Base-by-base conservation (phyloP, 2,329 filamentous ascomycete species). In the Cladosporium sp. region DNA sequence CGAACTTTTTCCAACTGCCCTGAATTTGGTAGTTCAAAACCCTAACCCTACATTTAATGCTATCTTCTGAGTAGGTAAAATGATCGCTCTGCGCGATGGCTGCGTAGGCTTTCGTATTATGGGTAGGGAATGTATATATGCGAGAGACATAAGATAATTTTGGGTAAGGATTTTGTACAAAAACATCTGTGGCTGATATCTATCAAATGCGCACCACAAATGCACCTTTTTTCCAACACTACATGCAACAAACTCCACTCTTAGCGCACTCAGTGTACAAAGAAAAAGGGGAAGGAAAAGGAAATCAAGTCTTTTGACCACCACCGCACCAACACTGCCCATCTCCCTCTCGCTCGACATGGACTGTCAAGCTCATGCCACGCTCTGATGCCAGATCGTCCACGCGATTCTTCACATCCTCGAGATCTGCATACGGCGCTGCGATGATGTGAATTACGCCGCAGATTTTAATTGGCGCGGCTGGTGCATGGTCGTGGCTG, bases 401-500 rank as follows among this genome's bases (percentile, higher is more conserved):
- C 0, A 93, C 90, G n/a, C 93, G 84, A 67, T 91, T 87, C 60
- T 91, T 84, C 6, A 97, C 92, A 68, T 97, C 93, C 72, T 96
- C 92, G 64, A 93, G 76, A 71, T 93, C 88, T 2, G 89, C 88
- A 2, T 85, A 86, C 28, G 87, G 85, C 0, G 88, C 87, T 0
- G 92, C 92, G 67, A 92, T 88, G 46, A 97, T 86, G 74, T 97
- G 94, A 67, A 97, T 93, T 1, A 95, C 89, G 2, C 94, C 94
- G 14, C 93, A 80, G 2, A 97, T 84, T 68, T 82, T 86, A 59
- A 79, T 74, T 21, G 66, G 52, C 11, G 64, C 67, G 44, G 37
- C 23, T 31, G 60, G 52, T 26, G 65, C 66, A 44, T 77, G 73
- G 66, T 70, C 74, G 62, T 70, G 68, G 14, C 52, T 60, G 63